phyloP scores from a whole-genome alignment of 441 rosid species.

The Capsella rubella region DNA sequence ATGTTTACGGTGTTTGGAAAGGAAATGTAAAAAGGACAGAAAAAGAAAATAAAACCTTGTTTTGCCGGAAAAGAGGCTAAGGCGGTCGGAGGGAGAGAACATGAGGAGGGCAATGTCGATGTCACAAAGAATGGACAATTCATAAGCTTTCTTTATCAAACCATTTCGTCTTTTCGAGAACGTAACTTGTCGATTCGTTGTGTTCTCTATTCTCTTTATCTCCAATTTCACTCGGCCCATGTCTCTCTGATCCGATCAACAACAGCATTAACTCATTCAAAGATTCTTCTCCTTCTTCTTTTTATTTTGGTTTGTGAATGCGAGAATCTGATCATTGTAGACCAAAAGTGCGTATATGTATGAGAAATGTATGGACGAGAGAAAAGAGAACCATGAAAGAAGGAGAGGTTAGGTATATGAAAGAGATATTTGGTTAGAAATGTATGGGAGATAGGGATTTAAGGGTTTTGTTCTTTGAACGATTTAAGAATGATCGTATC shows the following conservation, averaged over 20 bases:
- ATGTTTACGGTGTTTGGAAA: not conserved
- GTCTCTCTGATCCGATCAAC: slow-evolving; percentile 19
- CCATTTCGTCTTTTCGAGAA: slow-evolving; percentile 87
- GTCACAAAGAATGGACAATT: slow-evolving; percentile 71
- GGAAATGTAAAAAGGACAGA: slow-evolving; percentile 10
- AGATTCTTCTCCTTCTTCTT: not conserved
- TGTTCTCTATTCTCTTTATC: slow-evolving; percentile 71
- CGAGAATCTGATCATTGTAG: slow-evolving; percentile 16
- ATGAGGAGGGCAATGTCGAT: slow-evolving; percentile 76
- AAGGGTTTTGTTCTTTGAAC: slow-evolving; percentile 33
- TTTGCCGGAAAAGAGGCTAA: slow-evolving; percentile 68
- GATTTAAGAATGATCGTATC: not conserved
- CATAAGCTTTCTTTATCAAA: slow-evolving; percentile 83
- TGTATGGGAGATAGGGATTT: slow-evolving; percentile 35
- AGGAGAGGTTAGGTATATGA: slow-evolving; percentile 43
- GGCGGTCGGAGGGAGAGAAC: slow-evolving; percentile 68
- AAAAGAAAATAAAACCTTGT: slow-evolving; percentile 49
- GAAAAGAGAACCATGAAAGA: slow-evolving; percentile 37
- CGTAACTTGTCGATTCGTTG: slow-evolving; percentile 68
- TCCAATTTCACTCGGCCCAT: slow-evolving; percentile 77
- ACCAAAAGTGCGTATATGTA: slow-evolving; percentile 1
- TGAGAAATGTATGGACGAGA: slow-evolving; percentile 38
- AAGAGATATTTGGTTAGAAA: slow-evolving; percentile 35
- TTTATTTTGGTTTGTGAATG: not conserved
- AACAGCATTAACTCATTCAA: not conserved